These are phyloP conservation scores for Hyparrhenia diplandra DNA, from an alignment of 176 grass and related monocot genomes.

Conservation along the genomic window DNA sequence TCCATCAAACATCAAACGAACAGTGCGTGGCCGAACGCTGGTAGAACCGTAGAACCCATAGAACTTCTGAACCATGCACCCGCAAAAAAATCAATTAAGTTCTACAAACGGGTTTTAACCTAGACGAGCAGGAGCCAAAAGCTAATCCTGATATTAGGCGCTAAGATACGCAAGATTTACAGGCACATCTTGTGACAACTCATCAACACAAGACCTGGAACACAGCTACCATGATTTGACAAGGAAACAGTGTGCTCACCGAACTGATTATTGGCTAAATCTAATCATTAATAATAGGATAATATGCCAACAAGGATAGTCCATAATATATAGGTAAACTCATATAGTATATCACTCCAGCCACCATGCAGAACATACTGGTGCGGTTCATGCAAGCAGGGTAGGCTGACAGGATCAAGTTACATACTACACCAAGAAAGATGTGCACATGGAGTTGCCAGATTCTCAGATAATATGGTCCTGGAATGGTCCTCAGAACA, in stretches of 20 bases:
- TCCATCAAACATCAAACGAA: not conserved
- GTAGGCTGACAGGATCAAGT: not conserved
- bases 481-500: slow-evolving; percentile 48
- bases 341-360: not conserved
- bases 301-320: not conserved
- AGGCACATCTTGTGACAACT: not conserved
- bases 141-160: not conserved
- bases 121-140: no score
- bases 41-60: no score
- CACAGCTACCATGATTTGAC: not conserved
- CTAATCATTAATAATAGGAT: not conserved
- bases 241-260: not conserved
- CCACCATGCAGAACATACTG: not conserved
- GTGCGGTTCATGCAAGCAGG: not conserved
- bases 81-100: not conserved
- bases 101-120: not conserved
- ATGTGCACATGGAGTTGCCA: not conserved
- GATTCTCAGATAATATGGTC: not conserved
- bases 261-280: not conserved
- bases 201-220: not conserved
- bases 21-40: not conserved
- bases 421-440: slow-evolving; percentile 7
- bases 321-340: not conserved
- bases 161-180: not conserved
- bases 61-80: not conserved